phyloP scores from a whole-genome alignment of 2,329 filamentous ascomycete species.

The Aureobasidium sp. region DNA sequence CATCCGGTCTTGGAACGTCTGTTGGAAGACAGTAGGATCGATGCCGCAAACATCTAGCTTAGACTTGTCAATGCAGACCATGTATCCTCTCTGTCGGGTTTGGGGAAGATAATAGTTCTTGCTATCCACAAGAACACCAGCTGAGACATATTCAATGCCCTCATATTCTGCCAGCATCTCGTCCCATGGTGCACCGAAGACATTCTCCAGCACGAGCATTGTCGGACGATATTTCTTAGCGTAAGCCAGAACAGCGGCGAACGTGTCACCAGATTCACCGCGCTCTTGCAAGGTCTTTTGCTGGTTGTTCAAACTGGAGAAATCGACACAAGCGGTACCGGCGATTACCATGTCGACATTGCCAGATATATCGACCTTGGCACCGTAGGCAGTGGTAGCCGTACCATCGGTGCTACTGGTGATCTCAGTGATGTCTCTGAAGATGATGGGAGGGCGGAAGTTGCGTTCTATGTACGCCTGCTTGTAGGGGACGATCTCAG shows the following conservation, averaged over 20 bases:
- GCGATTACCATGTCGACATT: slow-evolving; percentile 72
- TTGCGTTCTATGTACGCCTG: slow-evolving; percentile 55
- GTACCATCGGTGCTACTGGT: slow-evolving; percentile 28
- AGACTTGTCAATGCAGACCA: slow-evolving; percentile 43
- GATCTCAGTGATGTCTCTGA: slow-evolving; percentile 51
- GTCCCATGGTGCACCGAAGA: slow-evolving; percentile 68
- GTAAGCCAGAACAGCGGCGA: slow-evolving; percentile 67
- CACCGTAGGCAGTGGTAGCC: slow-evolving; percentile 71
- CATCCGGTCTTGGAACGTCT: slow-evolving; percentile 46
- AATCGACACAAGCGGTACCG: slow-evolving; percentile 81
- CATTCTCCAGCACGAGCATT: slow-evolving; percentile 79
- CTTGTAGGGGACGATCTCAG: slow-evolving; percentile 52
- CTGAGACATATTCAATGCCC: slow-evolving; percentile 62
- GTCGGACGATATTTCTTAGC: slow-evolving; percentile 61
- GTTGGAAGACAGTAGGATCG: neutral
- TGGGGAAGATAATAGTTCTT: slow-evolving; percentile 81
- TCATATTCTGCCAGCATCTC: slow-evolving; percentile 44
- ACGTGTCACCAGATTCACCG: slow-evolving; percentile 74
- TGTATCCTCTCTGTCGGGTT: slow-evolving; percentile 46
- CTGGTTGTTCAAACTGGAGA: slow-evolving; percentile 70
- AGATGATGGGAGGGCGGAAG: slow-evolving; percentile 46
- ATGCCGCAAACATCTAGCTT: neutral
- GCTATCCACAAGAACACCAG: slow-evolving; percentile 63
- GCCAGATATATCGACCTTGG: slow-evolving; percentile 60
- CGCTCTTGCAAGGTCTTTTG: slow-evolving; percentile 57